Evolutionary conservation across 768 basidiomycete genomes (phyloP), one percentile per base, ranked within the genome.

Genomic region (Gymnopilus junonius): DNA sequence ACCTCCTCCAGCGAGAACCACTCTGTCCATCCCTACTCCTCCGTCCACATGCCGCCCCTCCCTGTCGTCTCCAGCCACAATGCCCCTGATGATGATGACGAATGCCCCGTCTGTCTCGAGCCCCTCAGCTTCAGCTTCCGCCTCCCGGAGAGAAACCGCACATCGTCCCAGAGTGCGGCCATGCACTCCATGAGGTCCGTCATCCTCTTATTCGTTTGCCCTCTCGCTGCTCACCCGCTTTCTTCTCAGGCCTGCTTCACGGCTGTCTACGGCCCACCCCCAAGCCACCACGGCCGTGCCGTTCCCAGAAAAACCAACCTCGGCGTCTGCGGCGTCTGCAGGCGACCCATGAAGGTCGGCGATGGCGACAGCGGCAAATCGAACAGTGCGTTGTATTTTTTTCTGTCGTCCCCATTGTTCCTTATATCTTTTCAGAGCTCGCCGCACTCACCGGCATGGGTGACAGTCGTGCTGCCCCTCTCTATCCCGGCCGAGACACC

Each of bases 91-190:
- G 92, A 94, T 58, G 95, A 96, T 71, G 91, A 92, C 57, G 93
- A 91, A 71, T 99, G 97, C 69, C 97, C 97, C 12, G 94, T 99
- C 68, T 99, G 97, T 77, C 89, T 97, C 68, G 97, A 99, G 71
- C 92, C 94, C 1, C 86, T 99, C 72, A 91, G 90, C 72, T 95
- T 95, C 76, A 91, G 89, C 76, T 97, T 95, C 77, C 85, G 95
- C 64, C 79, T 99, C 14, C 92, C 94, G 97, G 97, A 8, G 97
- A 99, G 81, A 98, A 96, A 73, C 94, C 97, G 8, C 96, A 98
- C 73, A 91, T 99, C 65, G 92, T 97, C 48, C 97, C 97, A 31
- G 94, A 96, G 73, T 99, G 97, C 69, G 96, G 97, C 37, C 97
- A 99, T 79, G 91, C 94, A 35, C 87, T 99, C n/a, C 97, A 98